Evolutionary conservation across 257 asterid species (phyloP).

Genomic region (Haberlea rhodopensis): DNA sequence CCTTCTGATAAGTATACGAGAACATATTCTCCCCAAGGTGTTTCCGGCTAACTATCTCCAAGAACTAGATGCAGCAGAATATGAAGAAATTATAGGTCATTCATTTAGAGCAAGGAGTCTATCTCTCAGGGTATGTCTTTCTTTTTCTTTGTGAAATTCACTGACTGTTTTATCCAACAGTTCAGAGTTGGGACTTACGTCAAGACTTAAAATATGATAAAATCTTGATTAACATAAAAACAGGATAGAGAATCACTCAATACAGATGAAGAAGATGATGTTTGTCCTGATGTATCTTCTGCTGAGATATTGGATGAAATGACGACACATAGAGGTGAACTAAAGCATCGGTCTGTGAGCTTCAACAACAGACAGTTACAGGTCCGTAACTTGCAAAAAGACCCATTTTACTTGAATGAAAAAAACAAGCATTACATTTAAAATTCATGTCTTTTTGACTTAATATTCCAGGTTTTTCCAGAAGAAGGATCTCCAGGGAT

Average conservation of each 20-base stretch:
- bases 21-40: slow-evolving; percentile 50
- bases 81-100: slow-evolving; percentile 48
- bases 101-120: slow-evolving; percentile 40
- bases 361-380: slow-evolving; percentile 25
- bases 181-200: no score
- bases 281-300: slow-evolving; percentile 36
- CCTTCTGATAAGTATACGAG: slow-evolving; percentile 49
- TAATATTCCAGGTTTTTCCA: neutral
- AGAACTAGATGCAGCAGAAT: slow-evolving; percentile 65
- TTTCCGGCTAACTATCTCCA: slow-evolving; percentile 34
- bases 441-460: neutral
- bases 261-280: slow-evolving; percentile 27
- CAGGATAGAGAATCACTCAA: slow-evolving; percentile 21
- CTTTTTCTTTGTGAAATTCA: neutral
- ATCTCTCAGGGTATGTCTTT: slow-evolving; percentile 35
- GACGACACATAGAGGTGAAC: slow-evolving; percentile 60
- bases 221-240: slow-evolving; percentile 26
- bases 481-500: neutral
- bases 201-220: neutral
- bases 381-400: neutral
- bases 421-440: neutral
- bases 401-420: neutral
- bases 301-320: slow-evolving; percentile 59
- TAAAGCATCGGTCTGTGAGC: slow-evolving; percentile 43
- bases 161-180: neutral